Base-by-base conservation (phyloP, 2,329 filamentous ascomycete species). In the Trichoderma gracile region DNA sequence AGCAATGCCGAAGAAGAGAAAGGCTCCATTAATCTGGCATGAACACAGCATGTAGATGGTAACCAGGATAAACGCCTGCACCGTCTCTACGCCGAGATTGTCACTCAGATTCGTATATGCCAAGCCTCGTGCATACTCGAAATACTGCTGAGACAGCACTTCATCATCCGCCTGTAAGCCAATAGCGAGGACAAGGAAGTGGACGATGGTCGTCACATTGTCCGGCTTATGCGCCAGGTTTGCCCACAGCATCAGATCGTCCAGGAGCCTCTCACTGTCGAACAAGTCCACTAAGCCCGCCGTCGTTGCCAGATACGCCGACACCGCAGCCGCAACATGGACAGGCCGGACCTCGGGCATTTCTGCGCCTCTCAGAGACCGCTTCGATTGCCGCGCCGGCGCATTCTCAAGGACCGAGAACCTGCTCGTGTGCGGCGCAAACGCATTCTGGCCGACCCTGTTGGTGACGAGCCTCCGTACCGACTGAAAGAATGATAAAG, bases 401-500 rank as follows among this genome's bases (percentile, higher is more conserved):
- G 77, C 74, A 61, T 82, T 83, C 63, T 83, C 81, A 7, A 84
- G 74, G 14, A 81, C 79, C 0, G 81, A 83, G 65, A 80, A 81
- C 8, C 79, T 80, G 60, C 78, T 82, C 2, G 80, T 80, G 65
- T 83, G 79, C 0, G 82, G 81, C 1, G 82, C 79, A 66, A 85
- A 84, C 1, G 81, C 82, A 53, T 80, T 75, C 14, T 78, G 75
- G 19, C 82, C 82, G 40, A 84, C 78, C 6, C 78, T 74, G 0
- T 76, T 78, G 0, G 79, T 83, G 23, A 85, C 81, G 19, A 85
- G 77, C 67, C 83, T 79, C 2, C 82, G 77, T 7, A 85, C 79
- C 0, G 81, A 84, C 67, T 84, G 82, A 68, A 85, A 85, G 66
- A 85, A 81, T 0, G 82, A 85, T 21, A 85, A 72, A 0, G 83